Conservation (phyloP, 306 rosid genomes). For the Castanea mollissima region DNA sequence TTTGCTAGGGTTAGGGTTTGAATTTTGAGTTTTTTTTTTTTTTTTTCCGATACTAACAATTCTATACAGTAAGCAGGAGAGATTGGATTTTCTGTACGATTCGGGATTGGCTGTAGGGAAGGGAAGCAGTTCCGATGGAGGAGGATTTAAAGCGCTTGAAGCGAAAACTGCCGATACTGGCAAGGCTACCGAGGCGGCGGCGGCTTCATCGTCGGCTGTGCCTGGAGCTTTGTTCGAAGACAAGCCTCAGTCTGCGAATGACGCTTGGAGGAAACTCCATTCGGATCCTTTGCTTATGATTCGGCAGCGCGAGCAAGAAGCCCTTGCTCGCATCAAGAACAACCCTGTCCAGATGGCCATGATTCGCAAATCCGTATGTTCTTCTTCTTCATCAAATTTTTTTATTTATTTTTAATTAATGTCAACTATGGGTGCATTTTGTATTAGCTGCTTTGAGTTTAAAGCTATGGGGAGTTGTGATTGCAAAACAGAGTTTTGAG, state of each 20-base stretch:
- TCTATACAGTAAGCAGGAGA: constrained; percentile 65
- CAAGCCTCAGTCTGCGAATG: constrained; percentile 91
- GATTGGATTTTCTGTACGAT: constrained; percentile 86
- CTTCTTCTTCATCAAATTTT: not conserved
- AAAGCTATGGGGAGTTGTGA: too few relatives aligned
- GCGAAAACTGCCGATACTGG: constrained; percentile 57
- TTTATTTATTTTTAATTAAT: not conserved
- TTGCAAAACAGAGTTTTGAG: too few relatives aligned
- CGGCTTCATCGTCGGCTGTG: constrained; percentile 16
- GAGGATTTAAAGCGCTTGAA: constrained; percentile 65
- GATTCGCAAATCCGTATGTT: constrained; percentile 76
- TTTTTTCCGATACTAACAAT: not conserved
- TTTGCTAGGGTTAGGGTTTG: constrained; percentile 16
- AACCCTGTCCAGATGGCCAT: constrained; percentile 95
- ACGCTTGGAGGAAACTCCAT: constrained; percentile 94
- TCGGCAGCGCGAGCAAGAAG: constrained; percentile 92
- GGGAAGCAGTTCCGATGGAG: constrained; percentile 47
- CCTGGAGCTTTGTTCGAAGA: constrained; percentile 93
- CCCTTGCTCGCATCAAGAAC: constrained; percentile 69
- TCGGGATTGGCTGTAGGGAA: constrained; percentile 89
- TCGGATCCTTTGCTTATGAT: constrained; percentile 94
- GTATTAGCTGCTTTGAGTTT: not conserved
- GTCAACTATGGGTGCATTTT: not conserved
- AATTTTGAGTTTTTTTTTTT: too few relatives aligned
- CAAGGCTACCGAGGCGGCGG: constrained; percentile 30